A percentile compares a stretch with the other conserved stretches of the same genome.
phyloP scores from a whole-genome alignment of 225 moss, liverwort and hornwort species.

The Polytrichum commune region DNA sequence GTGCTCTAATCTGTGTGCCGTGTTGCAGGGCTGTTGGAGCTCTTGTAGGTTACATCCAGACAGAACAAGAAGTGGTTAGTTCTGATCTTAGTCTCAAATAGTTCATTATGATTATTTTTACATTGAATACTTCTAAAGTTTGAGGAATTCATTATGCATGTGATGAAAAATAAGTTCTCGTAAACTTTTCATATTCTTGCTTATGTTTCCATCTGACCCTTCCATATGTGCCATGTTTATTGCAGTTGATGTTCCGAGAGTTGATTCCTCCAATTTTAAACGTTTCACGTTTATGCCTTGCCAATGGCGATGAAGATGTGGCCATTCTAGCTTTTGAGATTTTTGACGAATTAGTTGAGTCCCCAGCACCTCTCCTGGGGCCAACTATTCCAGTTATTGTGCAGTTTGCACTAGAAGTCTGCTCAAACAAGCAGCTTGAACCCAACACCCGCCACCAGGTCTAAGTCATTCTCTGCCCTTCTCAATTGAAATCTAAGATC shows the following conservation, averaged over 20 bases:
- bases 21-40: conserved; percentile 92
- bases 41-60: conserved; percentile 95
- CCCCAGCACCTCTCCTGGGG: conserved; percentile 91
- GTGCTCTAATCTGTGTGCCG: neutral
- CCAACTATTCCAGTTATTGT: conserved; percentile 94
- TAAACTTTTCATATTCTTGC: no score
- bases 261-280: conserved; percentile 87
- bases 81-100: neutral
- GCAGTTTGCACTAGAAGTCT: conserved; percentile 95
- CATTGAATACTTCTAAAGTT: no score
- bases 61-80: conserved; percentile 99
- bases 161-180: no score
- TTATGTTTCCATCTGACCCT: no score
- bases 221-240: neutral
- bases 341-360: conserved; percentile 97
- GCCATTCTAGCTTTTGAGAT: conserved; percentile 97
- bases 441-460: conserved; percentile 96
- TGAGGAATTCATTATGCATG: no score
- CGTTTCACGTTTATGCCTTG: conserved; percentile 89
- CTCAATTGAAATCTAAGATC: neutral
- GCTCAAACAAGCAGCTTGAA: conserved; percentile 90
- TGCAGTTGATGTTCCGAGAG: conserved; percentile 96
- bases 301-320: conserved; percentile 95
- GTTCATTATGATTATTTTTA: neutral
- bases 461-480: conserved; percentile 1